Base-by-base conservation (phyloP, 2,329 filamentous ascomycete species). In the Macrophomina pseudophaseolina region DNA sequence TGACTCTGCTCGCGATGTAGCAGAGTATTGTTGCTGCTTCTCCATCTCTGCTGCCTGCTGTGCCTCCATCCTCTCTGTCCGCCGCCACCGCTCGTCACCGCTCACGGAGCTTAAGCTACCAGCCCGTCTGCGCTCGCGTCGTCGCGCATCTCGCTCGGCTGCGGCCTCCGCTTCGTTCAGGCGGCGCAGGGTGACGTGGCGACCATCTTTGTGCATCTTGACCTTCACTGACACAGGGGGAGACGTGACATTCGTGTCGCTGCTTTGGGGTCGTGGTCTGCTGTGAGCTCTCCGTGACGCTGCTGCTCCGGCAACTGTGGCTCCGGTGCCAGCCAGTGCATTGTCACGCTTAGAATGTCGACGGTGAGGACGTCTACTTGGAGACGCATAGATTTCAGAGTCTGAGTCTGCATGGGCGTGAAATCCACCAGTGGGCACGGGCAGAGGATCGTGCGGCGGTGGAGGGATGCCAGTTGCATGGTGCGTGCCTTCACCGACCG, bases 171-270 rank as follows among this genome's bases (percentile, higher is more conserved):
- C 84, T 71, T 88, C 85, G 11, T 86, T 87, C 32, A 90, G 78
- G 12, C 87, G 80, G 33, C 87, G 82, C 7, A 90, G 80, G 2
- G 88, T 90, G 42, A 90, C 86, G 71, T 88, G 85, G 7, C 86
- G 82, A 30, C 87, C 87, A 69, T 89, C 86, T 67, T 85, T 84
- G 75, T 89, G 87, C 83, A 89, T 87, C 72, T 88, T 88, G 49
- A 90, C 83, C 74, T 89, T 88, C 65, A 90, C 83, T 35, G 85
- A 87, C 54, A 89, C 86, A 2, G 87, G 86, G n/a, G 86, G 86
- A 0, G 85, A 87, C 30, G 80, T 81, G 35, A 83, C 77, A 68
- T 81, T 81, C 53, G 80, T 80, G 52, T 82, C 80, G 64, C 69
- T 70, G 64, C 75, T 76, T 67, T 64, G 49, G 28, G 72, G 72